A percentile compares a stretch with the other conserved stretches of the same genome.
Evolutionary conservation across 108 stramenopile genomes (phyloP).

Genomic region (Thalassiosira profunda): DNA sequence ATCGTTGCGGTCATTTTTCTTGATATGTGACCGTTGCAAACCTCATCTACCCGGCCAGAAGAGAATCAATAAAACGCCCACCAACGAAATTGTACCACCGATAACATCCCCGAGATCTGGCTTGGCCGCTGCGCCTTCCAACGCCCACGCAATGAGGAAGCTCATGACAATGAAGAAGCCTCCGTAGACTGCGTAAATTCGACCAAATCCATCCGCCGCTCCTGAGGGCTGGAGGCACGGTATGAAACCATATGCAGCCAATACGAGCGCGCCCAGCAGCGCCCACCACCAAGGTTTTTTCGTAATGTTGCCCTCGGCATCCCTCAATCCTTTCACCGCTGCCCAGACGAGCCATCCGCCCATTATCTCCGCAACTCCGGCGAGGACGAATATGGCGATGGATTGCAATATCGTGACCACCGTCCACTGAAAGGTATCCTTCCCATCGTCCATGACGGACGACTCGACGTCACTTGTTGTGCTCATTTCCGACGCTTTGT

Average conservation of each 20-base stretch:
- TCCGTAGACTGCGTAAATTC: constrained; percentile 88
- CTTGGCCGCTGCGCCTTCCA: constrained; percentile 64
- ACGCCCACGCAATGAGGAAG: constrained; percentile 77
- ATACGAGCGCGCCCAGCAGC: constrained; percentile 60
- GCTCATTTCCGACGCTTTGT: neutral
- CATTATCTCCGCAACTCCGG: constrained; percentile 75
- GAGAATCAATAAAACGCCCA: constrained; percentile 64
- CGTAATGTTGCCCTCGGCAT: neutral
- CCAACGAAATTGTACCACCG: constrained; percentile 66
- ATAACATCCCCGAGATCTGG: constrained; percentile 77
- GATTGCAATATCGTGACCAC: constrained; percentile 52
- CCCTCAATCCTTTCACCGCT: constrained; percentile 34
- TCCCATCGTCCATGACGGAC: no score
- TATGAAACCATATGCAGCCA: constrained; percentile 78
- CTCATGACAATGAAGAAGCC: constrained; percentile 83
- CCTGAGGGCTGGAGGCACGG: constrained; percentile 76
- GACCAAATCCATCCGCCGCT: constrained; percentile 61
- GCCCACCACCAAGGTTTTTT: constrained; percentile 81
- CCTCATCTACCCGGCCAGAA: constrained; percentile 76
- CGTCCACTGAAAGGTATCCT: constrained; percentile 81
- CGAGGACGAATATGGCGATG: constrained; percentile 63
- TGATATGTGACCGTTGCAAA: neutral
- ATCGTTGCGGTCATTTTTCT: no score
- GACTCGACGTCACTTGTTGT: constrained; percentile 8
- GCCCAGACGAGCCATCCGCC: constrained; percentile 88